These are phyloP conservation scores for Meripilus lineatus DNA, from an alignment of 1,284 basidiomycete species.

Conservation along the genomic window DNA sequence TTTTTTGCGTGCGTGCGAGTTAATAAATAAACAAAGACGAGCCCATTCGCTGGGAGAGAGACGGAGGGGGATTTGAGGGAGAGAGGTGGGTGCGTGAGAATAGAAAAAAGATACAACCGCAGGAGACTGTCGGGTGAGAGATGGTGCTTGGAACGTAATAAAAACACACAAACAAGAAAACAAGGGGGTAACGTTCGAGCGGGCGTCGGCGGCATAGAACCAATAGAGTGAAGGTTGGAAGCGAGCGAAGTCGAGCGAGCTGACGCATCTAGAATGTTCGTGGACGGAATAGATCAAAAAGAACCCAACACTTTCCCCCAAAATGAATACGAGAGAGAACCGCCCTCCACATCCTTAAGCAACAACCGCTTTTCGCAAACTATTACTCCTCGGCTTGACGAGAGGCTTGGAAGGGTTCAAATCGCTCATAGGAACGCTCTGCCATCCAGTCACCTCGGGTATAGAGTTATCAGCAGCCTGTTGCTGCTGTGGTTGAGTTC, in stretches of 20 bases:
- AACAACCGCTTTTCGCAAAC: constrained; percentile 16
- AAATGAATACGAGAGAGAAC: background rate
- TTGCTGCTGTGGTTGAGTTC: background rate
- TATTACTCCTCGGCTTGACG: constrained; percentile 23
- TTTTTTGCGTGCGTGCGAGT: background rate
- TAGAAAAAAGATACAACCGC: too few relatives aligned
- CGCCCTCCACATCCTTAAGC: constrained; percentile 3
- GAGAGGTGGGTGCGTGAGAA: constrained; percentile 7
- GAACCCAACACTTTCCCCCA: too few relatives aligned
- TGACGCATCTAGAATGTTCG: too few relatives aligned
- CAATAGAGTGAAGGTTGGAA: too few relatives aligned
- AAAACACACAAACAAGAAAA: too few relatives aligned
- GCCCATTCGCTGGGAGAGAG: background rate
- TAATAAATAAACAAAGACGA: background rate
- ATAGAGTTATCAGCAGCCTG: constrained; percentile 18
- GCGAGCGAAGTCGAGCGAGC: too few relatives aligned
- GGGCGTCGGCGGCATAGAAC: too few relatives aligned
- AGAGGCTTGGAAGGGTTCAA: constrained; percentile 16
- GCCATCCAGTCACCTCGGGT: constrained; percentile 38
- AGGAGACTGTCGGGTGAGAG: too few relatives aligned
- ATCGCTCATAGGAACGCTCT: constrained; percentile 30
- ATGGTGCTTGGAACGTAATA: too few relatives aligned
- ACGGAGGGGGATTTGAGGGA: constrained; percentile 7
- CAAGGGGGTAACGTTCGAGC: too few relatives aligned
- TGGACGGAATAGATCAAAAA: too few relatives aligned